Base-by-base conservation (phyloP, 495 filamentous ascomycete genomes). In the Trichoderma asperelloides region DNA sequence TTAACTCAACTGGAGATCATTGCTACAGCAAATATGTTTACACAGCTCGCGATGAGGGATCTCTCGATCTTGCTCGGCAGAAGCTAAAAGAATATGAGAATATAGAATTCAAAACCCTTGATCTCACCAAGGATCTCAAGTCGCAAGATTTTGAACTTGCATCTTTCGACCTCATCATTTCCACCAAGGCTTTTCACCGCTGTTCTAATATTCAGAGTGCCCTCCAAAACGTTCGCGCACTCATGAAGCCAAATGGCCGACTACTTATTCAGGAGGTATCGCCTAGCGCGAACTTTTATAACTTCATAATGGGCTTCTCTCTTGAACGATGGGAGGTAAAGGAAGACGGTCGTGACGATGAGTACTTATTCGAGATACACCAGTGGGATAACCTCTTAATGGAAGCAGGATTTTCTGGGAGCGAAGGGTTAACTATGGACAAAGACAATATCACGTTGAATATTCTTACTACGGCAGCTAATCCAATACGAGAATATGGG, bases 321-420 rank as follows among this genome's bases (percentile, higher is more conserved):
- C 68, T 74, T 0, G 79, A 77, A 0, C 81, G 78, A 79, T 82
- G 80, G 79, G 65, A 80, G n/a, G 75, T 74, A 13, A 76, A 76
- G 40, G 68, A 69, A 21, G 70, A 75, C n/a, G 68, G 49, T 13
- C 71, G 78, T 0, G 0, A 16, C 0, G 41, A 73, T 0, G 60
- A 68, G 51, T 77, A 77, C 0, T 78, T 73, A 60, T 68, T 79
- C 15, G 66, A 69, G 0, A 55, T 68, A 1, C 71, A 75, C 5
- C 70, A 75, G 12, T 80, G 80, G 78, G 62, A 77, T 23, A 8
- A 18, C 0, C 77, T 79, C 51, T 68, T 80, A 0, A 68, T 65
- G 37, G 67, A 12, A 0, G 72, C 77, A 9, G 78, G 76, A 0
- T 80, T 78, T 49, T 70, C 70, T 62, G 3, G 76, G 75, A n/a